A percentile compares a stretch with the other conserved stretches of the same genome.
Evolutionary conservation across 768 basidiomycete genomes (phyloP).

Genomic region (Sarcodon aspratus): DNA sequence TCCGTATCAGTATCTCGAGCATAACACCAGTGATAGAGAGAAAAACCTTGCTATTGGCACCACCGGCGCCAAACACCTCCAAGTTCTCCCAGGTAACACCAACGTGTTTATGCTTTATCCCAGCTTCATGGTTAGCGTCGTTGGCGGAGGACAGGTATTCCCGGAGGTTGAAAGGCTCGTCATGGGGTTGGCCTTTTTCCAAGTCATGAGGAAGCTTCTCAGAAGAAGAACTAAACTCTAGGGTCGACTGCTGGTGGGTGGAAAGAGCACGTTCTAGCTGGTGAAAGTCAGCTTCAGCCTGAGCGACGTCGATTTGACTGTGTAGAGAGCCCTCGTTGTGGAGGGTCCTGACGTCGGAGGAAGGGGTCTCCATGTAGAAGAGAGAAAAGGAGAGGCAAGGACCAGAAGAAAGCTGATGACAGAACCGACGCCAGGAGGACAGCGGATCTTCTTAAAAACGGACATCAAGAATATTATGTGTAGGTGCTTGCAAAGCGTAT

Average conservation of each 20-base stretch:
- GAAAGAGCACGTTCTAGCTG: slow-evolving; percentile 32
- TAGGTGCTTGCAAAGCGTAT: too few relatives aligned
- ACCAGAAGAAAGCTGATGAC: background rate
- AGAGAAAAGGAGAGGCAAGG: slow-evolving; percentile 1
- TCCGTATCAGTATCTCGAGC: background rate
- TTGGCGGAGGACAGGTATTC: slow-evolving; percentile 60
- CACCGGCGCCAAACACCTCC: slow-evolving; percentile 49
- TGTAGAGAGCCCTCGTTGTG: slow-evolving; percentile 9
- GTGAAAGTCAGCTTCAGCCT: slow-evolving; percentile 43
- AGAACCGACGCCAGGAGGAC: too few relatives aligned
- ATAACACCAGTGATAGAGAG: too few relatives aligned
- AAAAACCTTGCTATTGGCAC: slow-evolving; percentile 40
- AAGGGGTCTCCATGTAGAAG: slow-evolving; percentile 14
- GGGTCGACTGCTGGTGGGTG: slow-evolving; percentile 6
- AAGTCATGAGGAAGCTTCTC: slow-evolving; percentile 31
- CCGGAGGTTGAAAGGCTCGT: slow-evolving; percentile 45
- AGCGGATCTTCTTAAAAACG: too few relatives aligned
- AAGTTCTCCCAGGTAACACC: slow-evolving; percentile 68
- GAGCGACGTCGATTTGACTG: slow-evolving; percentile 34
- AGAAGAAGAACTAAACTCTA: background rate
- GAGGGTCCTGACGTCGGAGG: slow-evolving; percentile 17
- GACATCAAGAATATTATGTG: too few relatives aligned
- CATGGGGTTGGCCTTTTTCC: slow-evolving; percentile 21
- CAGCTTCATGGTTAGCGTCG: slow-evolving; percentile 51
- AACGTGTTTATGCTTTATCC: slow-evolving; percentile 66